Evolutionary conservation across 305 asterid genomes (phyloP), one percentile per base, ranked within the genome.

Genomic region (Coffea humblotiana): DNA sequence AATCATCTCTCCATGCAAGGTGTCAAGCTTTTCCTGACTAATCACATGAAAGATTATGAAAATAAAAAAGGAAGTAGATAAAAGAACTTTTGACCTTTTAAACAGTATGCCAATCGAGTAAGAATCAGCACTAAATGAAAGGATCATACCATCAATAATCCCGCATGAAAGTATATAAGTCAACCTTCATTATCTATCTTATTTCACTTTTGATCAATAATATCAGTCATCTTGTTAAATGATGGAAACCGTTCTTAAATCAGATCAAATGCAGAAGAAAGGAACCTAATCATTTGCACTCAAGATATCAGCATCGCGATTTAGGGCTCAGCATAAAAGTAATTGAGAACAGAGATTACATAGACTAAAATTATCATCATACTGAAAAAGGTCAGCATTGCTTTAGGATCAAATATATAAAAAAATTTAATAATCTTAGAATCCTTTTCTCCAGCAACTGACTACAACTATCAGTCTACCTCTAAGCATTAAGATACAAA

Each of bases 1-100:
- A 81, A 90, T 83, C 94, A 86, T 86, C 83, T 83, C 96, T 75
- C 87, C 88, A 82, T 85, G 87, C 75, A 71, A 75, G 45, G 81
- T 78, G 75, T 84, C 80, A 32, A 78, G 77, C 72, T 63, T 74
- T 75, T 82, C 89, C 89, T 93, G 91, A 64, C 25, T 54, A 83
- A 77, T 84, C 72, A 77, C 47, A 83, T 23, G 58, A 67, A 72
- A 21, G 75, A 74, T 27, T 27, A 77, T 19, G 43, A 2, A 40
- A 75, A 43, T 76, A 58, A 61, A 37, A 56, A 52, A 19, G 35
- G 43, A 25, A 32, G 25, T 18, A 43, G 15, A 29, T 32, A 25
- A 9, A 29, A 37, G 29, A 19, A 79, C 27, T 49, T 16, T 2
- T 8, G 37, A 0, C 19, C 56, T 6, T 32, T 29, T 19, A 71